phyloP scores from a whole-genome alignment of 2,329 filamentous ascomycete species.

The Dactylonectria estremocensis region DNA sequence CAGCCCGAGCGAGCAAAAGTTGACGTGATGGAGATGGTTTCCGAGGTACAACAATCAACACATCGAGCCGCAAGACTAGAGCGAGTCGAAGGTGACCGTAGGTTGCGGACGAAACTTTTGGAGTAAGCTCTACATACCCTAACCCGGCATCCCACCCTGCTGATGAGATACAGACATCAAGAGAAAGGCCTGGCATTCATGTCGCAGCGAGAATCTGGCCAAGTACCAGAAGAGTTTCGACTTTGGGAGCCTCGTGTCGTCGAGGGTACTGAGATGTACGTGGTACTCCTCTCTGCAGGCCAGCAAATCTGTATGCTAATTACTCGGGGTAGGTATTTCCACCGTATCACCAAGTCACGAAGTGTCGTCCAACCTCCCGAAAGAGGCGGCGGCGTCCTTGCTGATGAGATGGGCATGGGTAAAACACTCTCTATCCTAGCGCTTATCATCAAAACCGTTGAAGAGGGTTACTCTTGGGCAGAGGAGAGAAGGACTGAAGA shows the following conservation, averaged over 20 bases:
- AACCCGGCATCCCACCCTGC: background rate
- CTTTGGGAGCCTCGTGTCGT: slow-evolving; percentile 51
- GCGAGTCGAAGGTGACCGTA: slow-evolving; percentile 36
- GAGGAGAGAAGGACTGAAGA: slow-evolving; percentile 38
- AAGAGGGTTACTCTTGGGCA: slow-evolving; percentile 55
- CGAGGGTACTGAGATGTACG: slow-evolving; percentile 48
- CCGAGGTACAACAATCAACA: slow-evolving; percentile 38
- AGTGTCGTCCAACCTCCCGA: slow-evolving; percentile 46
- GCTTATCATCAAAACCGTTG: slow-evolving; percentile 61
- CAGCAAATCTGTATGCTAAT: background rate
- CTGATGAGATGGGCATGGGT: slow-evolving; percentile 75
- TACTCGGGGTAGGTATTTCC: slow-evolving; percentile 50
- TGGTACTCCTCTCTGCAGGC: background rate
- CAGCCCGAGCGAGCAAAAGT: background rate
- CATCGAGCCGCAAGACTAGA: slow-evolving; percentile 39
- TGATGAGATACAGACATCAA: slow-evolving; percentile 53
- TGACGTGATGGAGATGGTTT: slow-evolving; percentile 23
- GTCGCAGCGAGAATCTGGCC: slow-evolving; percentile 55
- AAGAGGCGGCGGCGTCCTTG: slow-evolving; percentile 63
- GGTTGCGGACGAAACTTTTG: slow-evolving; percentile 44
- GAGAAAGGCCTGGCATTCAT: slow-evolving; percentile 56
- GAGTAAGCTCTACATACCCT: slow-evolving; percentile 35
- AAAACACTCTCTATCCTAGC: slow-evolving; percentile 70
- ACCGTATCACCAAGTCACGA: slow-evolving; percentile 59
- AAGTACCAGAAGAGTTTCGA: slow-evolving; percentile 49